Evolutionary conservation across 2,329 filamentous ascomycete genomes (phyloP).

Genomic region (Calonectria ilicicola): DNA sequence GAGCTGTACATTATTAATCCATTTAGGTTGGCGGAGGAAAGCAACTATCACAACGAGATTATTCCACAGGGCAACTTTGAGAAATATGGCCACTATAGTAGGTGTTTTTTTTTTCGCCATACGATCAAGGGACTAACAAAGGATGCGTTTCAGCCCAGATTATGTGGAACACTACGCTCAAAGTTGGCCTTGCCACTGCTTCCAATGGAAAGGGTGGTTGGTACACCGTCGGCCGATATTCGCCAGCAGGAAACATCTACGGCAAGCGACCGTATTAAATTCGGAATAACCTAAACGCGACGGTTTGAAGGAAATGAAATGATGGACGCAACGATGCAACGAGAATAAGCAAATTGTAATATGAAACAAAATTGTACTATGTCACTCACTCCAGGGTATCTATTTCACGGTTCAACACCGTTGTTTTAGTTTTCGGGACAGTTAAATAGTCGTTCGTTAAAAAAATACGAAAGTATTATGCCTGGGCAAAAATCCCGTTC

Average conservation of each 20-base stretch:
- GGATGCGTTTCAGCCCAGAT: conserved; percentile 36
- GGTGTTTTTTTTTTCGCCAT: neutral
- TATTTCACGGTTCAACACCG: neutral
- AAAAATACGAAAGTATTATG: neutral
- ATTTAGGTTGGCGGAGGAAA: conserved; percentile 32
- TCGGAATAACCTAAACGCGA: neutral
- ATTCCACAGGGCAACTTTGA: conserved; percentile 38
- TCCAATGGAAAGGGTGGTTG: conserved; percentile 44
- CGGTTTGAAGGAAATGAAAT: neutral
- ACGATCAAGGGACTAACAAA: rapidly evolving
- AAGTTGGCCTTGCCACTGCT: conserved; percentile 46
- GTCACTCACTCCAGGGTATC: neutral
- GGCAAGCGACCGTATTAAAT: conserved; percentile 44
- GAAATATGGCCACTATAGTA: conserved; percentile 46
- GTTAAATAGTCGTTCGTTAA: neutral
- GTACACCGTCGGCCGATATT: conserved; percentile 50
- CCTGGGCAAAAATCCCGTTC: neutral
- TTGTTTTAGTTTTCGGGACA: neutral
- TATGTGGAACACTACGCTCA: conserved; percentile 47
- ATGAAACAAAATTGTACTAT: neutral
- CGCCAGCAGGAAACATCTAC: conserved; percentile 46
- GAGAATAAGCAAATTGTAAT: neutral
- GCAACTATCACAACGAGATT: conserved; percentile 31
- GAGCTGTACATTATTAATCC: too few species aligned
- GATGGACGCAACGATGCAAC: neutral